Base-by-base conservation (phyloP, 257 asterid genomes). In the Primulina huaijiensis region DNA sequence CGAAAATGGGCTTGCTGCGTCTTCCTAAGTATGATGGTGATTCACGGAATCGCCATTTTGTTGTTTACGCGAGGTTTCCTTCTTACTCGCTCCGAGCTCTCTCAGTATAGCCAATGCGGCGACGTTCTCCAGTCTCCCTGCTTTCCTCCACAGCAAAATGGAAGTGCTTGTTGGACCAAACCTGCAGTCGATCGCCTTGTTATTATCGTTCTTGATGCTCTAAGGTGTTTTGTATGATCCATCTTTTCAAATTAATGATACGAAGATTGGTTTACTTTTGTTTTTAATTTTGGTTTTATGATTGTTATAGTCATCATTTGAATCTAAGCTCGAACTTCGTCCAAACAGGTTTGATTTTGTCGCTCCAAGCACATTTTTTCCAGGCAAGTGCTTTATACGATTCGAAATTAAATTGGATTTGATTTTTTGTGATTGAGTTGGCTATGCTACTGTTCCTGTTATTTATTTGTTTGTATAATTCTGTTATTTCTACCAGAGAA, bases 11-110 rank as follows among this genome's bases (percentile, higher is more conserved):
- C 82, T 21, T 82, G 86, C 60, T 7, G 71, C 29, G 78, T 82
- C 56, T 89, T 89, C 77, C 34, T 82, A 19, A 88, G 87, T 46
- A 80, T 90, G 62, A 73, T 83, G 85, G 43, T 86, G 62, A 83
- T 93, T 75, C 99, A 90, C 79, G 34, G 76, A 61, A 56, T 80
- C 52, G 88, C 92, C 76, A 87, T 90, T 76, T 72, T 86, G 1
- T 63, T 89, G 34, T 93, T 93, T 69, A 93, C 96, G 4, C 79
- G 91, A 79, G 99, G 99, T 68, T 93, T 93, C 80, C 97, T 93
- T 65, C 96, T 93, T 38, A 93, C 97, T 58, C 96, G 99, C 62
- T 82, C 94, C 1, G 99, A 93, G 78, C 96, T 93, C 55, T 82
- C 99, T 8, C 82, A 80, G 43, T 80, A 82, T 12, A 93, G 97